phyloP scores from a whole-genome alignment of 306 rosid species.

The Aeschynomene evenia region DNA sequence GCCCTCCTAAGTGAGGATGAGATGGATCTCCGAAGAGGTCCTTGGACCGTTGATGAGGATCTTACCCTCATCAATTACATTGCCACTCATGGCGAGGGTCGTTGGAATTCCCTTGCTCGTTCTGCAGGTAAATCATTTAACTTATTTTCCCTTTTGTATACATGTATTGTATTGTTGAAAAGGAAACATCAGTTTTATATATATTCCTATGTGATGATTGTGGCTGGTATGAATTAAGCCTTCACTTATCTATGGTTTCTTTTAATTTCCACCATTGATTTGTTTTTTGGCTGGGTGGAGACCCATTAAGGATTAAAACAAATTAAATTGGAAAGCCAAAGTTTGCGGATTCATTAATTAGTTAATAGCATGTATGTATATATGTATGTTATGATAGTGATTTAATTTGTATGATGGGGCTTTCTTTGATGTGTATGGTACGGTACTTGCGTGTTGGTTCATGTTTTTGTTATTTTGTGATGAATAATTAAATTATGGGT shows the following conservation, averaged over 20 bases:
- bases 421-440: background rate
- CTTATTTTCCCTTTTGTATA: background rate
- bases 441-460: conserved; percentile 1
- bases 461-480: background rate
- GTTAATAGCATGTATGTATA: background rate
- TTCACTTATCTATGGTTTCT: background rate
- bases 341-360: background rate
- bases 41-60: conserved; percentile 95
- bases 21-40: conserved; percentile 79
- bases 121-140: conserved; percentile 45
- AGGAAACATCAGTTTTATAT: background rate
- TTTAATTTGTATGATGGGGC: background rate
- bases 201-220: background rate
- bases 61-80: conserved; percentile 83
- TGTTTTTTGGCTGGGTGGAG: background rate
- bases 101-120: conserved; percentile 94
- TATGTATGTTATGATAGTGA: background rate
- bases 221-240: background rate
- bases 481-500: background rate
- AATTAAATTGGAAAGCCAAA: conserved; percentile 7
- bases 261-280: background rate
- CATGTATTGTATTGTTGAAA: background rate
- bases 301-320: background rate
- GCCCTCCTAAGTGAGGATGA: conserved; percentile 36
- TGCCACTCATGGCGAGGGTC: conserved; percentile 91